Base-by-base conservation (phyloP, 2,329 filamentous ascomycete genomes). In the Microsporum ferrugineum region DNA sequence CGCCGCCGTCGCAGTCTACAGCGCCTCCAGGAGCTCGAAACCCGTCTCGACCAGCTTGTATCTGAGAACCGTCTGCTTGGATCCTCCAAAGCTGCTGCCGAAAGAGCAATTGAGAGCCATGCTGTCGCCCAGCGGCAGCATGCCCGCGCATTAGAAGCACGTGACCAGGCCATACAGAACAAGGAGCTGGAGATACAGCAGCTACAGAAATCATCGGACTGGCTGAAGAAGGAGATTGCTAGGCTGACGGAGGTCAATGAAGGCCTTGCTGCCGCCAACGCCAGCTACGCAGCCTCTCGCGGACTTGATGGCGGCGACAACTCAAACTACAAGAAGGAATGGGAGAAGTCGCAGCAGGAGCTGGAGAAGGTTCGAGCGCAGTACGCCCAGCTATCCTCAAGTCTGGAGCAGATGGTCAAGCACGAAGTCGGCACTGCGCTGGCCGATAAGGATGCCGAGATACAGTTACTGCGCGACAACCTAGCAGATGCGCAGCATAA, bases 1-100 rank as follows among this genome's bases (percentile, higher is more conserved):
- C 91, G 92, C 69, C 91, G 92, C 72, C 89, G 92, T 71, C 94
- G 96, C 76, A 97, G 92, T 81, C 92, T 97, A 86, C 92, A 97
- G 77, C 85, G 92, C 60, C 85, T 97, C 63, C 77, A 82, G 71
- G 92, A 99, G 69, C 85, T 99, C 71, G 91, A 97, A 78, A 81
- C 84, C 63, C 85, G 83, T 69, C 82, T 99, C 68, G 90, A 96
- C 68, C 87, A 92, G 73, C 80, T 99, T 65, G 79, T 88, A 17
- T 65, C 63, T 3, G 92, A 99, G 73, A 97, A 97, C 71, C 85
- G 87, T 61, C 78, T 84, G 64, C 84, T 99, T 33, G 81, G 84
- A 67, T 87, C 91, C 57, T 87, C 88, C 53, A 87, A 87, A 67
- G 75, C 81, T 59, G 82, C 83, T 57, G 84, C 88, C 60, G 89